These are phyloP conservation scores for Eucalyptus tenuipes DNA, from an alignment of 345 rosid genomes.

Conservation along the genomic window DNA sequence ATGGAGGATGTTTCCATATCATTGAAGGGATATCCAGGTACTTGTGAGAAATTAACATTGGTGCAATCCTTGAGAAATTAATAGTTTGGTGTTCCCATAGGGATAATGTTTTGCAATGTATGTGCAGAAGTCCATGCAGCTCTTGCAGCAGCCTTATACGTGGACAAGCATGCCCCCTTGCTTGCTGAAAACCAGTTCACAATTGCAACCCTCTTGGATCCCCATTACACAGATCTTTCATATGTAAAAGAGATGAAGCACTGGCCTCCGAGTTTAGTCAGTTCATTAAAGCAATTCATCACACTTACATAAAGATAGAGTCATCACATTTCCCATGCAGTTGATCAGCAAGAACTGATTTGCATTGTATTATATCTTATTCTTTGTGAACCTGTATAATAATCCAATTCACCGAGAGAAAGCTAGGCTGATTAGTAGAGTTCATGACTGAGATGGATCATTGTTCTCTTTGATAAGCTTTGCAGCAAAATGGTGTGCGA, in stretches of 20 bases:
- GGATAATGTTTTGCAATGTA: not conserved
- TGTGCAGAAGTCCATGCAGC: slow-evolving; percentile 50
- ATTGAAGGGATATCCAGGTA: slow-evolving; percentile 55
- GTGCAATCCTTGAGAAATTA: not conserved
- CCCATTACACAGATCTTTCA: slow-evolving; percentile 38
- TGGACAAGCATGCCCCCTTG: slow-evolving; percentile 44
- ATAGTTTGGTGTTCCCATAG: not conserved
- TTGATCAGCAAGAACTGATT: not conserved
- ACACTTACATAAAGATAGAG: slow-evolving; percentile 20
- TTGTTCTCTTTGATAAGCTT: not conserved
- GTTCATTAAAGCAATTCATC: slow-evolving; percentile 42
- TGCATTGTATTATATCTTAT: not conserved
- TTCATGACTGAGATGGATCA: not conserved
- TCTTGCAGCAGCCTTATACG: slow-evolving; percentile 47
- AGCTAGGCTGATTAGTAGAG: not conserved
- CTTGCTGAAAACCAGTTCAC: slow-evolving; percentile 54
- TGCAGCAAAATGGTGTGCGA: not conserved
- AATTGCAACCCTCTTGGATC: slow-evolving; percentile 48
- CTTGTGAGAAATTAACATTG: not conserved
- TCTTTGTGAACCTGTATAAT: not conserved
- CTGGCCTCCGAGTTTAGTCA: slow-evolving; percentile 65
- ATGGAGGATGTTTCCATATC: slow-evolving; percentile 56
- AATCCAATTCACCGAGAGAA: not conserved
- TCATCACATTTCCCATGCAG: not conserved
- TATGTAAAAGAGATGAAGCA: slow-evolving; percentile 49